Base-by-base conservation (phyloP, 2,329 filamentous ascomycete species). In the Nannizziopsis arthrosporioides region DNA sequence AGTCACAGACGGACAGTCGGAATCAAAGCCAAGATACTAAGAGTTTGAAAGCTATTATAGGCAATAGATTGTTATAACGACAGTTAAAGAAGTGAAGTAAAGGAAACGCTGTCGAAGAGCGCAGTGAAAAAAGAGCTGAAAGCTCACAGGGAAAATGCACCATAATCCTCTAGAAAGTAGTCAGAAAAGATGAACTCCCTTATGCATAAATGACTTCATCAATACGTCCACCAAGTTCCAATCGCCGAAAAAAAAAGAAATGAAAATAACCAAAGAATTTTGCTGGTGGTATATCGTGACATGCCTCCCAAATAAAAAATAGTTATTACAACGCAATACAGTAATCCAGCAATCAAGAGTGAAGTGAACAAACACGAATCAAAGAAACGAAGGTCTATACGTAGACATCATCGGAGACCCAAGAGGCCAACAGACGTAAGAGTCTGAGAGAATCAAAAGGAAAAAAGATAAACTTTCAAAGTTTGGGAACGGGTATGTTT, bases 251-350 rank as follows among this genome's bases (percentile, higher is more conserved):
- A 18, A 18, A 17, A 35, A 32, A 39, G n/a, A 31, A 42, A 30
- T 22, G 5, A 30, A 30, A 17, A 30, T 37, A 27, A 43, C 22
- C 3, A 7, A 3, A 27, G 22, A 27, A 27, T 27, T 27, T 27
- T 27, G 3, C 22, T n/a, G 7, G 22, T 27, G 22, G 22, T 27
- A 27, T 27, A 40, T 19, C 37, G 14, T 37, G 14, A 37, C 35
- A 37, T 37, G n/a, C 35, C 35, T 14, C 35, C 35, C 7, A 19
- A 40, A 15, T 18, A 19, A 10, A 42, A 12, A 42, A 40, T 14
- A 39, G 35, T n/a, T 45, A 45, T 45, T 45, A 45, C 43, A 45
- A 36, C 18, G 31, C 12, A 37, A 15, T 44, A 37, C 12, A 37
- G 12, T 44, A 37, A 14, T 27, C 8, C 12, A 44, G 27, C 12